Percentiles rank a stretch among this genome's conserved stretches.
These are phyloP conservation scores for Citrullus colocynthis DNA, from an alignment of 306 rosid species.

Conservation along the genomic window DNA sequence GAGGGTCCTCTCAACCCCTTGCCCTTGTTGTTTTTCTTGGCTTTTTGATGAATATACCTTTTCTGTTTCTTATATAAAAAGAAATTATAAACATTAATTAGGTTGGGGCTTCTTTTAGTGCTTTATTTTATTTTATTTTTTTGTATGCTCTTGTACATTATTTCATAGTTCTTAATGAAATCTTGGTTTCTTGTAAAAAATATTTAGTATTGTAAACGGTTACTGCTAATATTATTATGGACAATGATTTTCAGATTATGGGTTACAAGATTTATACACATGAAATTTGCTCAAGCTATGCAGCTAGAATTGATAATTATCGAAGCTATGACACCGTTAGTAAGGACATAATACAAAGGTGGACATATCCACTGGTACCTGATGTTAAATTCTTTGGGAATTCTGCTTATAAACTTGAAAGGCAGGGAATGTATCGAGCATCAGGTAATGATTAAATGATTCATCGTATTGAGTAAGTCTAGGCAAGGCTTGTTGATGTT, in stretches of 20 bases:
- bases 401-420: conserved; percentile 55
- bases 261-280: conserved; percentile 89
- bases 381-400: conserved; percentile 72
- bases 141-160: neutral
- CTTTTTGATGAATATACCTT: too few relatives aligned
- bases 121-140: too few relatives aligned
- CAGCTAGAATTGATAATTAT: conserved; percentile 92
- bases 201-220: neutral
- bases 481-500: neutral
- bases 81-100: too few relatives aligned
- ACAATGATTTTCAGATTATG: conserved; percentile 62
- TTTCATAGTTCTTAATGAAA: too few relatives aligned
- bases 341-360: conserved; percentile 92
- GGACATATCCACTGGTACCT: conserved; percentile 96
- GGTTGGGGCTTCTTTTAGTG: too few relatives aligned
- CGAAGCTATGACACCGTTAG: conserved; percentile 89
- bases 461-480: neutral
- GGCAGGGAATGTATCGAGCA: conserved; percentile 89
- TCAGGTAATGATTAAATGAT: conserved; percentile 40
- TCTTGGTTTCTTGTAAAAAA: neutral
- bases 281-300: conserved; percentile 86
- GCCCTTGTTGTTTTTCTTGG: too few relatives aligned
- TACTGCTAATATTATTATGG: neutral
- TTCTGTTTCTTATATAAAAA: too few relatives aligned
- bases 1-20: too few relatives aligned